These are phyloP conservation scores for Tuber indicum DNA, from an alignment of 495 filamentous ascomycete species.

Conservation along the genomic window DNA sequence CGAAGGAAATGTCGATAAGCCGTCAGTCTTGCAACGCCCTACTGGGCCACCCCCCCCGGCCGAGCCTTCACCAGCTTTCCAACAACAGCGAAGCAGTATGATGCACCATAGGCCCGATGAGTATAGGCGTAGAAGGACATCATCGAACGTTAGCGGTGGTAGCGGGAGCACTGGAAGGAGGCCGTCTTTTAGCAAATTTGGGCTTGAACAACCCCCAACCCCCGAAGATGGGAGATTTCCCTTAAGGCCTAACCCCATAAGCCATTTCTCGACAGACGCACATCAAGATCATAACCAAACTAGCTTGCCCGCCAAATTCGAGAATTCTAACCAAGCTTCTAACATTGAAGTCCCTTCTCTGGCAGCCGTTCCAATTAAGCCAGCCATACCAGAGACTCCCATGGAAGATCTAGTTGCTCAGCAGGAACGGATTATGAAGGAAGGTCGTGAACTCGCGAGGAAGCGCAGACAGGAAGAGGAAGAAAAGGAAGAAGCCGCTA, in stretches of 20 bases:
- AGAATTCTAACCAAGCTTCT: not conserved
- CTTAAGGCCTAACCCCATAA: conserved; percentile 25
- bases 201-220: conserved; percentile 32
- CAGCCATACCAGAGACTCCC: conserved; percentile 44
- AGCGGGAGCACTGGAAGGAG: conserved; percentile 58
- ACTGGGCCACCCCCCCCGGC: conserved; percentile 57
- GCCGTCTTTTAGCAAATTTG: conserved; percentile 39
- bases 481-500: conserved; percentile 68
- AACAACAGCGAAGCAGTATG: conserved; percentile 61
- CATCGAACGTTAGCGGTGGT: conserved; percentile 91
- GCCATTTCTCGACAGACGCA: conserved; percentile 6
- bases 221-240: conserved; percentile 41
- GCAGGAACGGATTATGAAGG: conserved; percentile 81
- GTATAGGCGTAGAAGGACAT: conserved; percentile 74
- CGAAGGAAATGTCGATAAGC: conserved; percentile 62
- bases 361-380: not conserved
- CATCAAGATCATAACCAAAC: not conserved
- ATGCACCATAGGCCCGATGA: conserved; percentile 55
- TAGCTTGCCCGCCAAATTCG: not conserved
- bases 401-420: conserved; percentile 56
- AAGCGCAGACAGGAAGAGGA: conserved; percentile 76
- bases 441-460: conserved; percentile 66
- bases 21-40: conserved; percentile 72
- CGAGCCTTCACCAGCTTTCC: conserved; percentile 88
- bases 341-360: not conserved